Base-by-base conservation (phyloP, 106 monocot species). In the Posidonia australis region DNA sequence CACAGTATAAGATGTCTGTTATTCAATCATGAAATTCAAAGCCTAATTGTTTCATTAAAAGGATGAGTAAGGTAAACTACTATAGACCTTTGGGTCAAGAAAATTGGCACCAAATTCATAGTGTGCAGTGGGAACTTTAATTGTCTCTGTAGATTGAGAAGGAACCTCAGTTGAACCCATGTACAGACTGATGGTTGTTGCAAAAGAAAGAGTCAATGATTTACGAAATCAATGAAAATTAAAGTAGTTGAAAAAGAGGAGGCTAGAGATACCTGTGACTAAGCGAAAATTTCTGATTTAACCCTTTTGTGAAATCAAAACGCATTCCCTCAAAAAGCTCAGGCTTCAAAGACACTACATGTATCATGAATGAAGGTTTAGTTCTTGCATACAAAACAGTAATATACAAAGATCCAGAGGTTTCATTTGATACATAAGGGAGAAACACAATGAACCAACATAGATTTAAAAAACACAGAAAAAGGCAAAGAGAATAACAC, bases 91-190 rank as follows among this genome's bases (percentile, higher is more conserved):
- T 58, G 98, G 98, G 69, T 99, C 98, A 12, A 99, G 60, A 78
- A 83, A 99, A 71, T 98, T 99, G 27, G 98, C 91, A 36, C 98
- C 98, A 63, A 99, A 99, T 59, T 99, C 98, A 74, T 99, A 99
- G 66, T 91, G 82, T 62, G 91, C 67, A 44, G 88, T 83, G 32
- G 98, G 88, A 28, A 99, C 83, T 79, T 99, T 99, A 23, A 92
- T 66, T 22, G 75, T 81, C 10, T 92, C 91, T 31, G 77, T 42
- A 19, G 85, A 81, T 52, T 87, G 98, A 13, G 87, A 79, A 41
- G 91, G 98, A 51, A 91, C 73, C 70, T 99, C 98, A 74, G 68
- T 85, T 1, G 98, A 87, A 47, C 98, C 91, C 98, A 99, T 99
- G 58, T 84, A 99, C 60, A 99, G 75, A 48, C 91, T 98, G 81